Conservation (phyloP, 257 asterid species). For the Nicotiana attenuata region DNA sequence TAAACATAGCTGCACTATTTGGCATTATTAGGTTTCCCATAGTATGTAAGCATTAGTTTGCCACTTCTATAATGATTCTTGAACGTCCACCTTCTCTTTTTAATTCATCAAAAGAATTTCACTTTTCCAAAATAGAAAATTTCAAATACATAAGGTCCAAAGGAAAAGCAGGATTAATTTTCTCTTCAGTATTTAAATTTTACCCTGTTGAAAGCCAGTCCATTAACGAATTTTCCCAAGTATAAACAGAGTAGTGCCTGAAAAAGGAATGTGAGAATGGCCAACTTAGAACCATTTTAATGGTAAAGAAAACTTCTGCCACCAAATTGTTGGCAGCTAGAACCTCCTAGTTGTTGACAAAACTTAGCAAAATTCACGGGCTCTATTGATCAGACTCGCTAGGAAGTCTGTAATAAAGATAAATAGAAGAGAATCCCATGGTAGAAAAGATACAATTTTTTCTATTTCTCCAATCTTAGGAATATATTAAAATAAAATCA, state of each 20-base stretch:
- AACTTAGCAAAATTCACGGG: not conserved
- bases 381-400: not conserved
- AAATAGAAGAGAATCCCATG: not conserved
- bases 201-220: no score
- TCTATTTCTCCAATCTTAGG: not conserved
- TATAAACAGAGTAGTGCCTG: not conserved
- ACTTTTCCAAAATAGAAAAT: not conserved
- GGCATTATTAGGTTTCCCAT: not conserved
- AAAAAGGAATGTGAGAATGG: not conserved
- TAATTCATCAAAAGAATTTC: not conserved
- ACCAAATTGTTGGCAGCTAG: not conserved
- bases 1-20: not conserved
- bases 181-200: not conserved
- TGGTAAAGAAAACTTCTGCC: not conserved
- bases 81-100: not conserved
- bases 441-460: not conserved
- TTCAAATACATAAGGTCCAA: not conserved
- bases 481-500: not conserved
- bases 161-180: not conserved
- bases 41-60: not conserved
- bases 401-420: not conserved
- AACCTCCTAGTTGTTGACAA: not conserved
- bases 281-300: not conserved
- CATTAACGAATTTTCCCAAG: no score
- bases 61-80: not conserved